Base-by-base conservation (phyloP, 2,329 filamentous ascomycete genomes). In the Ascochyta rabiei region DNA sequence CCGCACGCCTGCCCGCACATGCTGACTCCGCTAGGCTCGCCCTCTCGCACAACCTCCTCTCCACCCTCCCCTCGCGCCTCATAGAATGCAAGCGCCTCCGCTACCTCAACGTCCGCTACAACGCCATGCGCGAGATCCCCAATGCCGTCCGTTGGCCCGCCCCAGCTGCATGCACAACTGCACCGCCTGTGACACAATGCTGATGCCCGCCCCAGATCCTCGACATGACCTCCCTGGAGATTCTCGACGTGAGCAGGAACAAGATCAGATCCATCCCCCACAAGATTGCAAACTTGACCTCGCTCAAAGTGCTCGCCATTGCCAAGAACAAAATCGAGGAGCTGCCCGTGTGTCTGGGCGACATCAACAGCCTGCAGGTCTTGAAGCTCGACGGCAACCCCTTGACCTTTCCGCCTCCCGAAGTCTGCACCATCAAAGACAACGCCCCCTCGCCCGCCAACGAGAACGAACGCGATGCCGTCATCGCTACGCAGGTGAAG, bases 371-470 rank as follows among this genome's bases (percentile, higher is more conserved):
- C 50, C 79, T 98, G 55, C 90, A 93, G 71, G 89, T 96, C 62
- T 81, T 98, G 52, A 96, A 96, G 74, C 85, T 97, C 31, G 89
- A 93, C 53, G 91, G 91, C 40, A 97, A 97, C 65, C 90, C 90
- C 8, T 84, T 97, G 54, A 84, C 83, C 54, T 93, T 93, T 65
- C 92, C 92, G 3, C 88, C 80, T 6, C 71, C 72, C 2, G 78
- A 81, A 8, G 72, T 77, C 28, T 77, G 72, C 64, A 72, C 72
- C 30, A 74, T 80, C 59, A 69, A 66, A 44, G 73, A 75, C 59
- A 74, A 74, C 49, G 64, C 71, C 2, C 72, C 74, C 10, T 78
- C 79, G 31, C 76, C 79, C 16, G 77, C 82, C 64, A 81, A 80
- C 23, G 84, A 86, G 46, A 84, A 84, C 56, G 84, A 87, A 71